Base-by-base conservation (phyloP, 2,329 filamentous ascomycete genomes). In the Botrytis tulipae region DNA sequence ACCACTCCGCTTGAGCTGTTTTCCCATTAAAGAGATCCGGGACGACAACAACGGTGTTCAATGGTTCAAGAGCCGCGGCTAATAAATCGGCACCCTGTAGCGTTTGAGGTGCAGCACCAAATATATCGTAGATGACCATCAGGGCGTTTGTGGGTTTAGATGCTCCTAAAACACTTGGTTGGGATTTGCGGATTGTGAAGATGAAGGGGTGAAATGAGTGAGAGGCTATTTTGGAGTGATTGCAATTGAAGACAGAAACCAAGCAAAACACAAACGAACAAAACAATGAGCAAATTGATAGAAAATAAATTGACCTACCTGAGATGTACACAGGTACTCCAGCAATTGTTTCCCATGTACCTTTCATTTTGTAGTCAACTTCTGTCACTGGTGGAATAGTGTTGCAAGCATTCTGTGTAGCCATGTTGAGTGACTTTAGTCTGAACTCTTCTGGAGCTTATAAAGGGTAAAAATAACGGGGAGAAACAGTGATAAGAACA, bases 11-110 rank as follows among this genome's bases (percentile, higher is more conserved):
- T 85, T 88, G 20, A 67, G 18, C 79, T 67, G 66, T 59, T 18
- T 70, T 60, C 80, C 93, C 94, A 74, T 92, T 87, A 85, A 97
- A 97, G 87, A 93, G 95, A 84, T 97, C 94, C 29, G 95, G 95
- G 75, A 97, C 94, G 83, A 95, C 92, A 78, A 97, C 92, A 12
- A 57, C n/a, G 5, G 46, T 65, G 18, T 57, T 25, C 77, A 90
- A 89, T 82, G 83, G 80, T 35, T 71, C 68, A 78, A 88, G 84
- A 73, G 85, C 84, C 69, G 83, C 82, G 59, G 88, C 85, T 22
- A 91, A 83, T 74, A 88, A 91, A 79, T 93, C 91, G 74, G 89
- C 89, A 44, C 91, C 91, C 80, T 93, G 90, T 3, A 92, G 77
- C 10, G 90, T 91, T 82, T 93, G 91, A 42, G 88, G 86, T 77